These are phyloP conservation scores for Auxenochlorella protothecoides DNA, from an alignment of 139 green algal genomes.

Conservation along the genomic window DNA sequence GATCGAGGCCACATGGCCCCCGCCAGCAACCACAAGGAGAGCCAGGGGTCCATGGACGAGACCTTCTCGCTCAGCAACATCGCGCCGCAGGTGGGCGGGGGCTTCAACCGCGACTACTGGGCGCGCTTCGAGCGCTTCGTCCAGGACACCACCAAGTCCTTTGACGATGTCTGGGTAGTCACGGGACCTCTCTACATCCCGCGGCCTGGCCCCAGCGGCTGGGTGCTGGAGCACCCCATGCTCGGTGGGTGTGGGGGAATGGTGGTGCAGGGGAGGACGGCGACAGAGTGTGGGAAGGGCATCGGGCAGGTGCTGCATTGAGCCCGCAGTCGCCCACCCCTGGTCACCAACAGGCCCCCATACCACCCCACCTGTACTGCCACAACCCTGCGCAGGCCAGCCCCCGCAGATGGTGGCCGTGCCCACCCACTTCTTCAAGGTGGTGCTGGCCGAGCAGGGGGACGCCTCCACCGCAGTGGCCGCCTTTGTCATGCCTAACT, in stretches of 20 bases:
- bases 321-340: too few relatives aligned
- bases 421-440: slow-evolving; percentile 92
- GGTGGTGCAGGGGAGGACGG: too few relatives aligned
- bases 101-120: slow-evolving; percentile 96
- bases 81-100: slow-evolving; percentile 60
- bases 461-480: slow-evolving; percentile 30
- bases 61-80: slow-evolving; percentile 78
- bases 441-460: slow-evolving; percentile 18
- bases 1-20: slow-evolving; percentile 88
- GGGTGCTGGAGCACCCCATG: slow-evolving; percentile 57
- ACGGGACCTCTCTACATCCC: slow-evolving; percentile 80
- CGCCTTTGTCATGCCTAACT: slow-evolving; percentile 80
- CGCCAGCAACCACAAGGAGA: slow-evolving; percentile 68
- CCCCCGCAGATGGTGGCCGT: slow-evolving; percentile 68
- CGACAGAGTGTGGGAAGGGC: too few relatives aligned
- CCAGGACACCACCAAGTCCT: slow-evolving; percentile 36
- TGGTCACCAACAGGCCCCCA: neutral
- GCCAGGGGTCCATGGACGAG: slow-evolving; percentile 69
- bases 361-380: neutral
- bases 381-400: slow-evolving; percentile 31
- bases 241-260: slow-evolving; percentile 36
- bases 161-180: slow-evolving; percentile 62
- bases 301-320: too few relatives aligned
- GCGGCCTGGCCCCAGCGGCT: slow-evolving; percentile 21
- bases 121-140: slow-evolving; percentile 85